Conservation (phyloP, 345 rosid genomes). For the Lepidium aucheri region DNA sequence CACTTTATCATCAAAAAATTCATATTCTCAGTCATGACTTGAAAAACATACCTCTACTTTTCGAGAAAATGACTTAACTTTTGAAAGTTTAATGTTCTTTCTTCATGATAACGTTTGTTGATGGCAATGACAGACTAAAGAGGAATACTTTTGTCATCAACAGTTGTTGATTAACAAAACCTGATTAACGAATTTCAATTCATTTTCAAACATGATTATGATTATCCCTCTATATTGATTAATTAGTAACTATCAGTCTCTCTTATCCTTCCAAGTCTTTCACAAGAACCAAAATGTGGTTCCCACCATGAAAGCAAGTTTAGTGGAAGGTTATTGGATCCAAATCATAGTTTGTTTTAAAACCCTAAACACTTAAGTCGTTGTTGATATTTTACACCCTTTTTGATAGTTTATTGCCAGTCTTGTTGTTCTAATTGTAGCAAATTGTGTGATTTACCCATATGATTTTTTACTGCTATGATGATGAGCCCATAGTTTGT, state of each 20-base stretch:
- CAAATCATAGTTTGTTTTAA: not conserved
- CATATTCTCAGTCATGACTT: slow-evolving; percentile 26
- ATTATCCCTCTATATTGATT: not conserved
- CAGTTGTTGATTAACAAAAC: not conserved
- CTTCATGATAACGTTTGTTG: slow-evolving; percentile 30
- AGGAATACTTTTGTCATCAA: slow-evolving; percentile 7
- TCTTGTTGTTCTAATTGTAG: not conserved
- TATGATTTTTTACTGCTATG: not conserved
- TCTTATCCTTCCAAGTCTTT: not conserved
- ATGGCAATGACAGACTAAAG: slow-evolving; percentile 16
- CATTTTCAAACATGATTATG: slow-evolving; percentile 19
- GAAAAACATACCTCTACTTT: slow-evolving; percentile 18
- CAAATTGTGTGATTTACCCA: not conserved
- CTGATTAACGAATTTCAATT: not conserved
- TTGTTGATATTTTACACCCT: not conserved
- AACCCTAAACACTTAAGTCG: not conserved
- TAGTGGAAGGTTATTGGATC: slow-evolving; percentile 10
- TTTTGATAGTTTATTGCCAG: not conserved
- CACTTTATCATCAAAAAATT: slow-evolving; percentile 19
- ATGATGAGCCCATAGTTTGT: slow-evolving; percentile 22
- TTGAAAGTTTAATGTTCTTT: slow-evolving; percentile 29
- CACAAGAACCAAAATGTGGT: slow-evolving; percentile 5
- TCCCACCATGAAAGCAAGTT: slow-evolving; percentile 19
- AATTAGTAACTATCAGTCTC: not conserved
- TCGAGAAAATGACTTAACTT: slow-evolving; percentile 14